Evolutionary conservation across 768 basidiomycete genomes (phyloP).

Genomic region (Pleurotus eryngii): DNA sequence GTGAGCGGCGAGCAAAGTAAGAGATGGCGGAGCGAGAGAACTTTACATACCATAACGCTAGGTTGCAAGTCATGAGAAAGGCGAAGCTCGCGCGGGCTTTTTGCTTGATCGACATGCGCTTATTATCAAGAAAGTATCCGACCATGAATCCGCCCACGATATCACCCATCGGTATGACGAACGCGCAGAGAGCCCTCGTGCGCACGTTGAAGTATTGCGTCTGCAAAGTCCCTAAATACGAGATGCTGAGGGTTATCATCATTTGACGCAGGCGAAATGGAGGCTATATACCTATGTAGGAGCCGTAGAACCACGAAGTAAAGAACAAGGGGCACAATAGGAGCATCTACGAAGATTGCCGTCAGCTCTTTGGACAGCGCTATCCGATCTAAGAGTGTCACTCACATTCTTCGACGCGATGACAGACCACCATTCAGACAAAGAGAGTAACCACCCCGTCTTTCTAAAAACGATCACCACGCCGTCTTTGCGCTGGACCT

Average conservation of each 20-base stretch:
- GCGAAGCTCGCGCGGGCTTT: constrained; percentile 27
- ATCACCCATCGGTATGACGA: constrained; percentile 26
- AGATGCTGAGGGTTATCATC: background rate
- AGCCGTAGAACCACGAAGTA: constrained; percentile 31
- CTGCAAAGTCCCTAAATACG: constrained; percentile 23
- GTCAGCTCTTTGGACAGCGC: background rate
- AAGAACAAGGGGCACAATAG: constrained; percentile 30
- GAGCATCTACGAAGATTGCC: constrained; percentile 18
- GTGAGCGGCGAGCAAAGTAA: background rate
- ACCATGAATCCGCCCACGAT: constrained; percentile 27
- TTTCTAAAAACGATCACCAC: constrained; percentile 26
- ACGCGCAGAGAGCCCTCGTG: constrained; percentile 25
- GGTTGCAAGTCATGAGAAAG: constrained; percentile 25
- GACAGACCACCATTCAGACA: constrained; percentile 25
- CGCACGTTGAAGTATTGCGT: constrained; percentile 30
- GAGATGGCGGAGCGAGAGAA: background rate
- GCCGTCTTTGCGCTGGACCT: constrained; percentile 29
- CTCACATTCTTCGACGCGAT: constrained; percentile 23
- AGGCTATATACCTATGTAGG: constrained; percentile 21
- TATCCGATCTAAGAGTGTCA: background rate
- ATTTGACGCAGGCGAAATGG: background rate
- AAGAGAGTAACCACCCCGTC: constrained; percentile 23
- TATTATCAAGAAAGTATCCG: constrained; percentile 28
- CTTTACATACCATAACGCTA: constrained; percentile 21
- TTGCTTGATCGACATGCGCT: constrained; percentile 25